Base-by-base conservation (phyloP, 331 rosid species). In the Telfairia occidentalis region DNA sequence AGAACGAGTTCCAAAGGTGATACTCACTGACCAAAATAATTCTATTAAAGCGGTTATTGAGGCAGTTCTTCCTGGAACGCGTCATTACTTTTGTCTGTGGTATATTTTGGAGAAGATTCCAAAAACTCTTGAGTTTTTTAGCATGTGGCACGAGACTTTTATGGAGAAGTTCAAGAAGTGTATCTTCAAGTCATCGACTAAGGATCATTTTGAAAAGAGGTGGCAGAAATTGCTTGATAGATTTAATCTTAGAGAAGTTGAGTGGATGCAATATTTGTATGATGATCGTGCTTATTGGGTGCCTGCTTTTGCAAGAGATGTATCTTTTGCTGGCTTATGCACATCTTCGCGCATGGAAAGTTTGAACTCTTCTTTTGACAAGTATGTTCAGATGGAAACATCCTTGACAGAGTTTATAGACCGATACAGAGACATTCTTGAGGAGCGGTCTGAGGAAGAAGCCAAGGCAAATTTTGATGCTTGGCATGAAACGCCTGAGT, bases 391-490 rank as follows among this genome's bases (percentile, higher is more conserved):
- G 63, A 76, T 48, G 80, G 95, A 92, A 78, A 84, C 96, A 74
- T 85, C 96, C 13, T 77, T 92, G 80, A 86, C 65, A 45, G 96
- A 87, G 71, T 90, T 92, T 85, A 84, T 87, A 63, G 95, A 87
- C 32, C 86, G 78, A 35, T 92, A 92, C 79, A 83, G 24, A 76
- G 83, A 75, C 79, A 86, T 90, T 83, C 88, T 92, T 81, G 96
- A 89, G 85, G 96, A 88, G 76, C 87, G 92, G 77, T 81, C 87
- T 23, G 96, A 92, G 86, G 92, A 92, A 79, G 97, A 92, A 90
- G 96, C 92, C 28, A 92, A 88, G 80, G 92, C 95, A 82, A 88
- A 86, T 80, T 92, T 92, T 86, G 96, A 92, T 89, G 91, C 96
- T 21, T 90, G 97, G 96, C 97, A 92, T 84, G 97, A 90, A 85